phyloP scores from a whole-genome alignment of 2,329 filamentous ascomycete species.

The Ophiostoma angusticollis region DNA sequence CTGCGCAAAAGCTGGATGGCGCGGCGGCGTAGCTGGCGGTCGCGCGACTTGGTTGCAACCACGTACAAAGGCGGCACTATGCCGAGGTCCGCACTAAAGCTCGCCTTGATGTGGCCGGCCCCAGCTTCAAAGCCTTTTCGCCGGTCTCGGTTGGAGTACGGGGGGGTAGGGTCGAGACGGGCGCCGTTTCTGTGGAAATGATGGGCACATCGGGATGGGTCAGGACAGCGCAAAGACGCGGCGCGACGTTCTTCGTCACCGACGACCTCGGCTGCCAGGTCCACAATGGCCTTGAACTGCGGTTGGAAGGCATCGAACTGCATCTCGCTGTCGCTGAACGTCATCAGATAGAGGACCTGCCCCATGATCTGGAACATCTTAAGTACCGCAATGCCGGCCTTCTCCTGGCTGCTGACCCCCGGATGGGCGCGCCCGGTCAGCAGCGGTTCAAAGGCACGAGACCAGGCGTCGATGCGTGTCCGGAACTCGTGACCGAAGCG shows the following conservation, averaged over 20 bases:
- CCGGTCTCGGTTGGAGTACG: slow-evolving; percentile 20
- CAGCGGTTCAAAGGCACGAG: slow-evolving; percentile 41
- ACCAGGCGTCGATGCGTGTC: slow-evolving; percentile 40
- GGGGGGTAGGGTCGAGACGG: background rate
- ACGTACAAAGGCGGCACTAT: slow-evolving; percentile 53
- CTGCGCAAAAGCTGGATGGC: slow-evolving; percentile 48
- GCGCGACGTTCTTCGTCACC: slow-evolving; percentile 43
- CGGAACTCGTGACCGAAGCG: slow-evolving; percentile 36
- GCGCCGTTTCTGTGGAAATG: slow-evolving; percentile 4
- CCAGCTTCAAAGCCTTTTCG: slow-evolving; percentile 31
- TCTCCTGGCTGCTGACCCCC: slow-evolving; percentile 39
- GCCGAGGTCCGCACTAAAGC: slow-evolving; percentile 51
- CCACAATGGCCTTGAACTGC: slow-evolving; percentile 42
- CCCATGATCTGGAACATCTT: slow-evolving; percentile 51
- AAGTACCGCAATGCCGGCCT: slow-evolving; percentile 45
- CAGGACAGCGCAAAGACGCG: slow-evolving; percentile 31
- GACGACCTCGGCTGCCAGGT: slow-evolving; percentile 45
- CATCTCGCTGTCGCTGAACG: slow-evolving; percentile 44
- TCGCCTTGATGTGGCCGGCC: slow-evolving; percentile 42
- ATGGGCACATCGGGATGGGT: slow-evolving; percentile 28
- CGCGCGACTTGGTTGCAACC: slow-evolving; percentile 53
- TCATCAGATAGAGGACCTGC: slow-evolving; percentile 44
- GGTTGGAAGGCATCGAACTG: slow-evolving; percentile 42
- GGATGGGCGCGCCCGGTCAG: slow-evolving; percentile 35
- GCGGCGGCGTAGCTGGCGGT: slow-evolving; percentile 41